These are phyloP conservation scores for Closterium sp. DNA, from an alignment of 139 green algal genomes.

Conservation along the genomic window DNA sequence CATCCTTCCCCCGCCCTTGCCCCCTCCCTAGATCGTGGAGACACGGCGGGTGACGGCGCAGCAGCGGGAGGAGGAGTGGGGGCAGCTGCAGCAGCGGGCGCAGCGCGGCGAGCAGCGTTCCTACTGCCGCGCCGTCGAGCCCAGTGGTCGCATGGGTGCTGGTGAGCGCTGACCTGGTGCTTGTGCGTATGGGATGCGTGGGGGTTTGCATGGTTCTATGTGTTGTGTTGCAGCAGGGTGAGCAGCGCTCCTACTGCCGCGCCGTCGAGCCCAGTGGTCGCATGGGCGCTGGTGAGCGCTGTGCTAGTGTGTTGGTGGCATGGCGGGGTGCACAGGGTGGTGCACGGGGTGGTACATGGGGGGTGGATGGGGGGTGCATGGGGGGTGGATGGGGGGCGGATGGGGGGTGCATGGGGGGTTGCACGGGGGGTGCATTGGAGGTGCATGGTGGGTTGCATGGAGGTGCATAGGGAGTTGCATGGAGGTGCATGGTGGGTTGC, in stretches of 20 bases:
- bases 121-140: constrained; percentile 32
- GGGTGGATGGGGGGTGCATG: too few species aligned
- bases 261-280: background rate
- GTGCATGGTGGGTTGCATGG: too few species aligned
- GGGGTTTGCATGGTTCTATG: background rate
- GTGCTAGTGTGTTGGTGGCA: background rate
- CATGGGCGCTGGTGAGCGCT: background rate
- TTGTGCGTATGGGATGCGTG: background rate
- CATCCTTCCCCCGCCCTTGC: background rate
- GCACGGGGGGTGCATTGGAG: too few species aligned
- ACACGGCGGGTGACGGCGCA: constrained; percentile 7
- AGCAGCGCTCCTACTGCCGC: constrained; percentile 35
- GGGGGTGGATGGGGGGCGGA: too few species aligned
- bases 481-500: too few species aligned
- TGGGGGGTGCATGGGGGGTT: too few species aligned
- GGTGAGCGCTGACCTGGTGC: background rate
- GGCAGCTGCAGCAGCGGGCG: constrained; percentile 17
- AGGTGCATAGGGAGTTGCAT: too few species aligned
- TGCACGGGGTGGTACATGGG: too few species aligned
- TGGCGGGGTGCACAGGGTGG: too few species aligned
- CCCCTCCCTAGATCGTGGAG: background rate
- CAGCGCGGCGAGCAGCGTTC: background rate
- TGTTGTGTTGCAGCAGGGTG: background rate
- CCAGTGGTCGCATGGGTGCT: constrained; percentile 27
- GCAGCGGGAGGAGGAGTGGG: constrained; percentile 25